These are phyloP conservation scores for Plasmodium adleri DNA, from an alignment of 169 alveolate genomes.

Conservation along the genomic window DNA sequence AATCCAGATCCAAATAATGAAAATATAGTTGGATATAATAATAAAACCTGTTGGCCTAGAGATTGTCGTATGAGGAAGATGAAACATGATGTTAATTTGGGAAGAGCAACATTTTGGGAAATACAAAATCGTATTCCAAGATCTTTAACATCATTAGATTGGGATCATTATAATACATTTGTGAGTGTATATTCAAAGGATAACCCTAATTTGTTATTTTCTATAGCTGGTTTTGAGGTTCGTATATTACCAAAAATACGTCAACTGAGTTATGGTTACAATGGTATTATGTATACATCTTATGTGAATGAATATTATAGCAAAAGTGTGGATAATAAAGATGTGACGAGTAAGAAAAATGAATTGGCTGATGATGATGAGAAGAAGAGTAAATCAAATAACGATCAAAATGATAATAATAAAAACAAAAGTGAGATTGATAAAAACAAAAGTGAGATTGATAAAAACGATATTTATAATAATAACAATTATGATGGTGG, in stretches of 20 bases:
- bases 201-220: conserved; percentile 98
- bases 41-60: conserved; percentile 99
- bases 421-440: too few species aligned
- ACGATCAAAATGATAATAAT: too few species aligned
- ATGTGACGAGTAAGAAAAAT: background rate
- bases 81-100: conserved; percentile 98
- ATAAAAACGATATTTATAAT: background rate
- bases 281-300: conserved; percentile 79
- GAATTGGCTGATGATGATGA: conserved; percentile 38
- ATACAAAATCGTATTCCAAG: conserved; percentile 99
- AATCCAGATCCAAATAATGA: conserved; percentile 99
- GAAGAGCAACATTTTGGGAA: conserved; percentile 99
- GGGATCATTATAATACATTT: conserved; percentile 95
- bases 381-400: background rate
- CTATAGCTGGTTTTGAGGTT: conserved; percentile 99
- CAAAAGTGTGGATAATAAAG: too few species aligned
- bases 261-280: conserved; percentile 80
- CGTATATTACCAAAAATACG: conserved; percentile 95
- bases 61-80: conserved; percentile 99
- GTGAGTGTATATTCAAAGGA: conserved; percentile 99
- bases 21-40: conserved; percentile 98
- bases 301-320: conserved; percentile 23
- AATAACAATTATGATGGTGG: too few species aligned
- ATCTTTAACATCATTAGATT: conserved; percentile 97
- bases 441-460: too few species aligned